Conservation (phyloP, 2,329 filamentous ascomycete species). For the Hymenoscyphus linearis region DNA sequence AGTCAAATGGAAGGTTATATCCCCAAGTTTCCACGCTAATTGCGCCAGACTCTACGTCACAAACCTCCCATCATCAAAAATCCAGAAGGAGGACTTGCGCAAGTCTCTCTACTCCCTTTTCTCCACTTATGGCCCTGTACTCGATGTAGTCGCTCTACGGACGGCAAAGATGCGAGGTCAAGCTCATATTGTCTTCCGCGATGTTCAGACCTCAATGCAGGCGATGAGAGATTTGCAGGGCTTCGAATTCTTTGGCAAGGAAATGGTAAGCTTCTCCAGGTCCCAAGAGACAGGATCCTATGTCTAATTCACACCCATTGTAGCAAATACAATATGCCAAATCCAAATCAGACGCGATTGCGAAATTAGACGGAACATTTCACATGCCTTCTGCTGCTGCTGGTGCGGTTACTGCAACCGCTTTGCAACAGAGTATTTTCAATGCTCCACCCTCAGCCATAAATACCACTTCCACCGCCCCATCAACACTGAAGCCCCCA, state of each 20-base stretch:
- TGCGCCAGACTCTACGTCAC: conserved; percentile 72
- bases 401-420: conserved; percentile 58
- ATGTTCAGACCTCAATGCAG: conserved; percentile 86
- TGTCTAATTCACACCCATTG: neutral
- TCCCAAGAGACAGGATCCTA: neutral
- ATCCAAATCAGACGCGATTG: conserved; percentile 78
- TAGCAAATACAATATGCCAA: conserved; percentile 91
- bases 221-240: conserved; percentile 87
- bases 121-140: conserved; percentile 84
- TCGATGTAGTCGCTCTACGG: conserved; percentile 87
- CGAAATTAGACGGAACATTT: conserved; percentile 89
- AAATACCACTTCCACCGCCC: conserved; percentile 31
- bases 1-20: conserved; percentile 32
- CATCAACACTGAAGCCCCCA: conserved; percentile 41
- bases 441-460: conserved; percentile 54
- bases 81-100: conserved; percentile 82
- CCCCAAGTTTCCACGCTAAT: neutral
- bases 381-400: conserved; percentile 57
- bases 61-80: conserved; percentile 79
- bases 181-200: conserved; percentile 86
- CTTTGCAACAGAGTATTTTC: conserved; percentile 76
- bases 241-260: conserved; percentile 76
- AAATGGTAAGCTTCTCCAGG: conserved; percentile 61
- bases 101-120: conserved; percentile 89
- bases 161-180: conserved; percentile 92